Base-by-base conservation (phyloP, 2,329 filamentous ascomycete species). In the Pyrenophora graminea region DNA sequence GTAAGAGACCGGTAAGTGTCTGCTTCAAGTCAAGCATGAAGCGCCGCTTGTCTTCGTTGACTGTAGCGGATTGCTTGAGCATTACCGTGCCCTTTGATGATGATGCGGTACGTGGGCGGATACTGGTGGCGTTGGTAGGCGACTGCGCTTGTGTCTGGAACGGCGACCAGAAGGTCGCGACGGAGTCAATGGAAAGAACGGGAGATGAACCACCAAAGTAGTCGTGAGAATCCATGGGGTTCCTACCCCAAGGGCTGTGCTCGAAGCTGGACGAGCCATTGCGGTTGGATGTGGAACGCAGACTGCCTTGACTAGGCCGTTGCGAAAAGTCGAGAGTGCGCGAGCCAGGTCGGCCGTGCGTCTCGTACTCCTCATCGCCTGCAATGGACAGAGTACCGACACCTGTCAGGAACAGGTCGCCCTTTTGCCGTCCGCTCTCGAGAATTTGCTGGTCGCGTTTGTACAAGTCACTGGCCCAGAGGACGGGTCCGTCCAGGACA, bases 401-500 rank as follows among this genome's bases (percentile, higher is more conserved):
- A 5, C 76, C 74, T 32, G 73, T 78, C 12, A 76, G 55, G 56
- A 78, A 77, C 1, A 79, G 62, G 49, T 80, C 78, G 2, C 77
- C 77, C 51, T 79, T 80, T 55, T 79, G 77, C 12, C 76, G 72
- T 10, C 78, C 78, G 51, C 75, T 77, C 53, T 80, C 78, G 47
- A 85, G 82, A 45, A 82, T 76, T 36, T 82, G 79, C 55, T 88
- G 87, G 63, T 97, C 92, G 18, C 89, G 83, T 51, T 87, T 84
- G 69, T 90, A 97, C 0, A 99, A 80, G 51, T 95, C 89, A 66
- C 91, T 97, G 0, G 91, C 91, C 91, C 91, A 97, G 2, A 97
- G 77, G 0, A 96, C 90, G 0, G 93, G 91, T 0, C 89, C 90
- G 32, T 96, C 90, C 54, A 89, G 80, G 55, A 96, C 86, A 39